A percentile compares a stretch with the other conserved stretches of the same genome.
Conservation (phyloP, 768 basidiomycete genomes). For the Macrocybe gigantea region DNA sequence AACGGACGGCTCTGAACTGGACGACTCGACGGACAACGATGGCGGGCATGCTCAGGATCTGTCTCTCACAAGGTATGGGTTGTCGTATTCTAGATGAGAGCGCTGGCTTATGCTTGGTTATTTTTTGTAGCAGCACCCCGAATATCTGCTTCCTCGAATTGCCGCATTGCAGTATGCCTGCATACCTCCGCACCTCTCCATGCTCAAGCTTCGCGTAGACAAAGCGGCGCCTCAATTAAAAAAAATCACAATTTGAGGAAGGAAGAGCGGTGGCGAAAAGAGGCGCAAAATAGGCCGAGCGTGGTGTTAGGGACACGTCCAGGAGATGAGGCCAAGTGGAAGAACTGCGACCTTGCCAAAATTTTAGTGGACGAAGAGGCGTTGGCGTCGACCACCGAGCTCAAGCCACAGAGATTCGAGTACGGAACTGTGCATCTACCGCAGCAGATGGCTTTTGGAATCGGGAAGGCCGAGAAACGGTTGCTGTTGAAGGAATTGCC, state of each 20-base stretch:
- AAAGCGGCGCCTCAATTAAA: too few species aligned
- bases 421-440: conserved; percentile 44
- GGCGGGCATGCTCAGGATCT: conserved; percentile 20
- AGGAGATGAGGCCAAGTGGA: conserved; percentile 65
- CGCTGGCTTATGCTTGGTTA: conserved; percentile 5
- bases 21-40: conserved; percentile 1
- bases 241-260: conserved; percentile 42
- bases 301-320: conserved; percentile 71
- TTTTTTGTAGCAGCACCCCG: conserved; percentile 26
- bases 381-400: conserved; percentile 24
- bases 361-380: conserved; percentile 51
- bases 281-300: conserved; percentile 43
- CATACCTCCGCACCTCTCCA: conserved; percentile 42
- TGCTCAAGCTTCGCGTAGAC: conserved; percentile 13
- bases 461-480: conserved; percentile 51
- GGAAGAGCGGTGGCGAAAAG: conserved; percentile 34
- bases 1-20: conserved; percentile 1
- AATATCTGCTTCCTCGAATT: conserved; percentile 25
- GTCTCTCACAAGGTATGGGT: conserved; percentile 19
- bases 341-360: conserved; percentile 56
- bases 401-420: conserved; percentile 18
- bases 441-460: conserved; percentile 54
- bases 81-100: not conserved
- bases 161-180: conserved; percentile 26
- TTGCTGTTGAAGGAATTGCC: conserved; percentile 69